These are phyloP conservation scores for Blastocystis sp. DNA, from an alignment of 352 stramenopile genomes.

Conservation along the genomic window DNA sequence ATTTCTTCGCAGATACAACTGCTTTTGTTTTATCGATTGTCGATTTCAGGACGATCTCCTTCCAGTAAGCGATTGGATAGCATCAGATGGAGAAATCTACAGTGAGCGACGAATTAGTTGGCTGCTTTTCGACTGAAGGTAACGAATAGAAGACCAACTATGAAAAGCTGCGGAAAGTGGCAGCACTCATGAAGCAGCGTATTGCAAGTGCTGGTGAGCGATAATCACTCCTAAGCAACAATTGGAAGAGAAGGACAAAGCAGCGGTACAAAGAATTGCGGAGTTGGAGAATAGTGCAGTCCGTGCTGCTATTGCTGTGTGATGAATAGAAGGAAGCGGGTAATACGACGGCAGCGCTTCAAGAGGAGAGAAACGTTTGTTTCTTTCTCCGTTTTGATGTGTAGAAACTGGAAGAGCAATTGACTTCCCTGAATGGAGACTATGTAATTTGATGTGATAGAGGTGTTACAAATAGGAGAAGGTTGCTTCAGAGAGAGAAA, in stretches of 20 bases:
- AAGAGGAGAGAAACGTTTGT: neutral
- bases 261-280: neutral
- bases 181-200: constrained; percentile 64
- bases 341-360: neutral
- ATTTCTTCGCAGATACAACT: neutral
- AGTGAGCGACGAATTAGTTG: neutral
- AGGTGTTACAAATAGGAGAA: neutral
- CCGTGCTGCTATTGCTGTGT: neutral
- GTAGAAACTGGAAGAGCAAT: constrained; percentile 4
- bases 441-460: neutral
- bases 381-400: neutral
- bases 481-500: neutral
- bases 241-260: constrained; percentile 9
- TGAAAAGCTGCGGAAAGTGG: constrained; percentile 60
- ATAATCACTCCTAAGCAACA: neutral
- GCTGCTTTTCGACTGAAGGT: neutral
- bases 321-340: neutral
- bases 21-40: neutral
- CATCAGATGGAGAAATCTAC: constrained; percentile 18
- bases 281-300: neutral
- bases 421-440: neutral
- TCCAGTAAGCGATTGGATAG: neutral
- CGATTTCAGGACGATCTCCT: neutral
- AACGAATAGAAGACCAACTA: constrained; percentile 55
- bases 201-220: constrained; percentile 1